Conservation (phyloP, 148 eudicot genomes). For the Dysphania ambrosioides region DNA sequence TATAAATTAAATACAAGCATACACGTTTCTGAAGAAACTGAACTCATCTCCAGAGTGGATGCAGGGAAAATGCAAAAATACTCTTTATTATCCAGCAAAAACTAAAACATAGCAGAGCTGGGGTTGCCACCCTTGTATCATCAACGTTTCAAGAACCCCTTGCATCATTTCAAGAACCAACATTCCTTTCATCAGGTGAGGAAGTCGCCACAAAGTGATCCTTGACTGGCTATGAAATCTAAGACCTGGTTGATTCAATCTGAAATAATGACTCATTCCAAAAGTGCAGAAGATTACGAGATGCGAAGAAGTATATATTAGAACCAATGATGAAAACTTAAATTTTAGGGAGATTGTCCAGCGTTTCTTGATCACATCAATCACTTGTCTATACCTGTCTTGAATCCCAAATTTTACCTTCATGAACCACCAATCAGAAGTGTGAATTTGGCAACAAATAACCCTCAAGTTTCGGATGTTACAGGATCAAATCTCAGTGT, state of each 20-base stretch:
- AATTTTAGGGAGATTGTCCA: neutral
- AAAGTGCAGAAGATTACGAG: too few species aligned
- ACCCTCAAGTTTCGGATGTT: slow-evolving; percentile 69
- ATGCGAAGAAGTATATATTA: too few species aligned
- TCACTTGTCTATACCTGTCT: neutral
- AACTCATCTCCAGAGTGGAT: neutral
- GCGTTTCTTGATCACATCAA: neutral
- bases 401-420: neutral
- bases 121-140: neutral
- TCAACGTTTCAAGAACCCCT: neutral
- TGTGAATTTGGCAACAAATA: slow-evolving; percentile 67
- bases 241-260: neutral
- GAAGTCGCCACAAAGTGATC: neutral
- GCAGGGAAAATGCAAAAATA: neutral
- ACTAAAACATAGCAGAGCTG: neutral
- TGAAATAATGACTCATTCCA: neutral
- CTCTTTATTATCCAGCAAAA: neutral
- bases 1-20: too few species aligned
- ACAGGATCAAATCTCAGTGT: slow-evolving; percentile 89
- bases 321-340: neutral
- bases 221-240: neutral
- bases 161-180: neutral
- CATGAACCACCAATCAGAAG: neutral
- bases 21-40: too few species aligned
- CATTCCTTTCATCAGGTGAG: neutral